Evolutionary conservation across 2,329 filamentous ascomycete species (phyloP).

Genomic region (Botrytis squamosa): DNA sequence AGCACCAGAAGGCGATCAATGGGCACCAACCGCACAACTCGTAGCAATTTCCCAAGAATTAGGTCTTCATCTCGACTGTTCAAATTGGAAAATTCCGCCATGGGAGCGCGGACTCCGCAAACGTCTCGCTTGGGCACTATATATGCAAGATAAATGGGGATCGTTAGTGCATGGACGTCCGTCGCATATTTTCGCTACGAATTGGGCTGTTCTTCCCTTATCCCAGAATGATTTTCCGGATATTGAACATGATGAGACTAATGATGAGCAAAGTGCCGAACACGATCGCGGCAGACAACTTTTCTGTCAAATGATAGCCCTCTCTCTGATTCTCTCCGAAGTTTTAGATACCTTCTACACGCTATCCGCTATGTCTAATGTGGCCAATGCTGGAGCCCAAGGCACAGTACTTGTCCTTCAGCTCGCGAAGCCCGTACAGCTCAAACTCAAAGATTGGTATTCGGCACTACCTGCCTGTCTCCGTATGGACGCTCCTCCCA

Average conservation of each 20-base stretch:
- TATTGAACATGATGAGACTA: slow-evolving; percentile 62
- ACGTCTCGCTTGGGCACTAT: slow-evolving; percentile 84
- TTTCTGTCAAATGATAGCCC: slow-evolving; percentile 72
- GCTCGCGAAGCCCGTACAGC: slow-evolving; percentile 76
- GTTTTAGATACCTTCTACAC: slow-evolving; percentile 84
- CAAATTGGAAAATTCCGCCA: slow-evolving; percentile 78
- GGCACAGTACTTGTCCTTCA: slow-evolving; percentile 72
- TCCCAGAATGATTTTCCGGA: slow-evolving; percentile 70
- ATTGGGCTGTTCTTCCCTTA: slow-evolving; percentile 76
- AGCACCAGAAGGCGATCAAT: slow-evolving; percentile 73
- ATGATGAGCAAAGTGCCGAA: slow-evolving; percentile 59
- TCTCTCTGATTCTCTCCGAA: slow-evolving; percentile 74
- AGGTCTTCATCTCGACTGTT: slow-evolving; percentile 84
- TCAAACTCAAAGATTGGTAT: slow-evolving; percentile 83
- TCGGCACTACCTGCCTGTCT: slow-evolving; percentile 58
- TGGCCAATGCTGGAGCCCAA: slow-evolving; percentile 63
- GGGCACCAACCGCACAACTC: slow-evolving; percentile 81
- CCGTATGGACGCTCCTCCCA: slow-evolving; percentile 64
- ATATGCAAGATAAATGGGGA: slow-evolving; percentile 95
- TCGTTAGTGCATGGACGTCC: slow-evolving; percentile 81
- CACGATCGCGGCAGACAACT: slow-evolving; percentile 66
- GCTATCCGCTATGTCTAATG: slow-evolving; percentile 69
- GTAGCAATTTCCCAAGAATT: slow-evolving; percentile 86
- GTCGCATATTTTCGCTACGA: slow-evolving; percentile 65
- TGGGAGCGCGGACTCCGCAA: slow-evolving; percentile 87